Evolutionary conservation across 1,284 basidiomycete species (phyloP).

Genomic region (Cryptococcus depauperatus): DNA sequence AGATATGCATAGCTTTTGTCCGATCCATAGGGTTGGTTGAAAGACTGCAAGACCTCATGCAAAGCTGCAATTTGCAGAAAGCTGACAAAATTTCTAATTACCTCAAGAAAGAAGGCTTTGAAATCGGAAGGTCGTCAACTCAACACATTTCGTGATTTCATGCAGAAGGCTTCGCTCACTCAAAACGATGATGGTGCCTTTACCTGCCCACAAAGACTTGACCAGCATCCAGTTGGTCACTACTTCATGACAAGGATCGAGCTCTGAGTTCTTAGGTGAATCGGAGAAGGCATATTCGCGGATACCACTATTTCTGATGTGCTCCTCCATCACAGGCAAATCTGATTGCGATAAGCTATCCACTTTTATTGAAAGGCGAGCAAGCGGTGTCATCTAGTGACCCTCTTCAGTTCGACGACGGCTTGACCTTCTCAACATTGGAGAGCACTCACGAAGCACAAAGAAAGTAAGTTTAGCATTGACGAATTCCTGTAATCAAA

Average conservation of each 20-base stretch:
- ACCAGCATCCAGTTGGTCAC: slow-evolving; percentile 25
- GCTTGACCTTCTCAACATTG: neutral
- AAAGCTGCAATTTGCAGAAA: slow-evolving; percentile 33
- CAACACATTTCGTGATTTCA: neutral
- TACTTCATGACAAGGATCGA: slow-evolving; percentile 4
- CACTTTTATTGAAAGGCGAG: slow-evolving; percentile 20
- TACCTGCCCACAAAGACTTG: slow-evolving; percentile 27
- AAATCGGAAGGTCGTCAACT: neutral
- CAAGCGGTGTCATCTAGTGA: slow-evolving; percentile 25
- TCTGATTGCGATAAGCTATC: slow-evolving; percentile 29
- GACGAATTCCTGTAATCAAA: slow-evolving; percentile 37
- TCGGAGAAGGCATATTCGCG: slow-evolving; percentile 4
- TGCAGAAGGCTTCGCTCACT: slow-evolving; percentile 18
- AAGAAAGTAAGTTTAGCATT: slow-evolving; percentile 35
- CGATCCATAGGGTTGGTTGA: slow-evolving; percentile 15
- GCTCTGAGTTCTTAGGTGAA: slow-evolving; percentile 5
- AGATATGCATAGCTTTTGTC: slow-evolving; percentile 38
- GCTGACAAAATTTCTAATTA: slow-evolving; percentile 22
- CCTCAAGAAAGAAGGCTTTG: slow-evolving; percentile 30
- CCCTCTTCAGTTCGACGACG: neutral
- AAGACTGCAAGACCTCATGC: slow-evolving; percentile 36
- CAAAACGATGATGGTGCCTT: slow-evolving; percentile 22
- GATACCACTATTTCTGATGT: slow-evolving; percentile 24
- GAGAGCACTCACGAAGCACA: slow-evolving; percentile 32
- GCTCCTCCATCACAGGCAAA: slow-evolving; percentile 35